phyloP scores from a whole-genome alignment of 176 grass and related monocot genomes.

The Oryza coarctata region DNA sequence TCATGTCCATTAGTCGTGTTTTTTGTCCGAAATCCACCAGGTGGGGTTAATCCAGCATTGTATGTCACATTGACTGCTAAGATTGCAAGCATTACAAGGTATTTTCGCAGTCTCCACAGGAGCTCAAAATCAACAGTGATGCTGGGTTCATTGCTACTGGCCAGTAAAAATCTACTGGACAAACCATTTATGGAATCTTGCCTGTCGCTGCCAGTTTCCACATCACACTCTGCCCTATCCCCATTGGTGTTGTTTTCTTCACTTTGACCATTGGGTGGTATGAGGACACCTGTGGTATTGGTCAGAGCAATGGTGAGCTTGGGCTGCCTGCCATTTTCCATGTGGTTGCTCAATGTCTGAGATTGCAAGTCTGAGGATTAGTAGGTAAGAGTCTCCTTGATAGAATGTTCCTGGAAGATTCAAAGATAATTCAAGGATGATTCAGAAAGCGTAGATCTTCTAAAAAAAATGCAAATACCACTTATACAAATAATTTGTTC shows the following conservation, averaged over 20 bases:
- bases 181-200: not conserved
- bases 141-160: not conserved
- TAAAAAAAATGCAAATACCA: not conserved
- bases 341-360: not conserved
- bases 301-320: not conserved
- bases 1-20: not conserved
- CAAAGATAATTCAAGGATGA: not conserved
- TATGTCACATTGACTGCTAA: slow-evolving; percentile 48
- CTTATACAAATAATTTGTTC: not conserved
- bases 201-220: not conserved
- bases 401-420: not conserved
- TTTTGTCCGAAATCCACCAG: slow-evolving; percentile 9
- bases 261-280: not conserved
- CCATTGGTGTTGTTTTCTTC: slow-evolving; percentile 1
- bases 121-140: not conserved
- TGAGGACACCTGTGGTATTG: not conserved
- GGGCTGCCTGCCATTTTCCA: not conserved
- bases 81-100: slow-evolving; percentile 36
- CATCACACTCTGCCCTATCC: too few species aligned
- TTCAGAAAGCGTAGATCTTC: not conserved
- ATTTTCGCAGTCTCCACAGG: slow-evolving; percentile 45
- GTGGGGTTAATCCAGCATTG: slow-evolving; percentile 46
- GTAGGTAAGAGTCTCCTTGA: not conserved
- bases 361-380: not conserved
- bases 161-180: not conserved